Evolutionary conservation across 2,329 filamentous ascomycete species (phyloP).

Genomic region (Arthrobotrys iridis): DNA sequence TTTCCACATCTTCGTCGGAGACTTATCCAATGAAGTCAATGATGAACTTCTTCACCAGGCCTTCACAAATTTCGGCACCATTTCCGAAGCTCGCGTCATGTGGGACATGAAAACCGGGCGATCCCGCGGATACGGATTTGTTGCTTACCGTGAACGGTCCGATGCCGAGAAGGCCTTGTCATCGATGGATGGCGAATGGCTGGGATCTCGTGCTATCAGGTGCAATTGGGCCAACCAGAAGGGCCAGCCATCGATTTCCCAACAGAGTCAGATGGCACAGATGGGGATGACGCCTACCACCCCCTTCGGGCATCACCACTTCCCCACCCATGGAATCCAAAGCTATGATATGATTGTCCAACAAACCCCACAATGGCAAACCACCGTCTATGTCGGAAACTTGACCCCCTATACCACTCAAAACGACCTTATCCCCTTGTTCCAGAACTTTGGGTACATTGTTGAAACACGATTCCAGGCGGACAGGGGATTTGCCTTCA

Average conservation of each 20-base stretch:
- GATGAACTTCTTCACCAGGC: constrained; percentile 93
- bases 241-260: constrained; percentile 97
- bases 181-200: constrained; percentile 99
- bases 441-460: constrained; percentile 98
- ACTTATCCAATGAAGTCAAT: constrained; percentile 98
- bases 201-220: constrained; percentile 95
- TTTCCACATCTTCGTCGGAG: constrained; percentile 98
- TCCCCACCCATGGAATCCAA: constrained; percentile 94
- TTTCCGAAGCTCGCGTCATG: constrained; percentile 98
- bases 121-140: constrained; percentile 96
- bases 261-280: constrained; percentile 94
- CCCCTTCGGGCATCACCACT: constrained; percentile 95
- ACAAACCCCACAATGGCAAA: constrained; percentile 98
- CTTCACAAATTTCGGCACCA: constrained; percentile 92
- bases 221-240: constrained; percentile 99
- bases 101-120: constrained; percentile 99
- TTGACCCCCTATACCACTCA: constrained; percentile 97
- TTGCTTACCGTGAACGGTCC: constrained; percentile 90
- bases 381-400: constrained; percentile 97
- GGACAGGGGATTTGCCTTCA: constrained; percentile 96
- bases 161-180: constrained; percentile 96
- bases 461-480: constrained; percentile 98
- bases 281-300: constrained; percentile 99
- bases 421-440: constrained; percentile 94
- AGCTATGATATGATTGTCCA: constrained; percentile 97